These are phyloP conservation scores for Cordyceps militaris DNA, from an alignment of 2,329 filamentous ascomycete genomes.

Conservation along the genomic window DNA sequence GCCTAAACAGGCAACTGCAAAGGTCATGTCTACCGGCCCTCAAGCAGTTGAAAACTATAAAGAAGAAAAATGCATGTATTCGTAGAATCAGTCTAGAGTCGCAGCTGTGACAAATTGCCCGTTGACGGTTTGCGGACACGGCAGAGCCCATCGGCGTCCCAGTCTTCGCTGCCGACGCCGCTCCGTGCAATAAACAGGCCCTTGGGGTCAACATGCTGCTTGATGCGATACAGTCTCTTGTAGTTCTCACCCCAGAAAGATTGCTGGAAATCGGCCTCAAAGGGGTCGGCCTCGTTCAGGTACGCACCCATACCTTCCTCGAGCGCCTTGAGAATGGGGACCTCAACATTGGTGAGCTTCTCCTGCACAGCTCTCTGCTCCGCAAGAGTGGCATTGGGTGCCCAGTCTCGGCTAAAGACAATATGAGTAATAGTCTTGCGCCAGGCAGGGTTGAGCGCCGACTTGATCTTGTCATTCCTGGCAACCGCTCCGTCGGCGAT, in stretches of 20 bases:
- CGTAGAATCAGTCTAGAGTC: neutral
- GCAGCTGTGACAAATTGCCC: neutral
- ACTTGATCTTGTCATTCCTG: slow-evolving; percentile 22
- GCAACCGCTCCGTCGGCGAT: slow-evolving; percentile 14
- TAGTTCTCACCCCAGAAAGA: slow-evolving; percentile 32
- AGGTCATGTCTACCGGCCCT: neutral
- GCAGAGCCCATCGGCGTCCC: slow-evolving; percentile 19
- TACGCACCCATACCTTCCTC: slow-evolving; percentile 23
- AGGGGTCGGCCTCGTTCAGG: slow-evolving; percentile 28
- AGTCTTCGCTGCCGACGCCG: slow-evolving; percentile 32
- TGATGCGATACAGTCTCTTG: slow-evolving; percentile 26
- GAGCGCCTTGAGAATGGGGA: slow-evolving; percentile 19
- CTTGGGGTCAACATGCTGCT: slow-evolving; percentile 29
- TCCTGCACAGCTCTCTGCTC: slow-evolving; percentile 20
- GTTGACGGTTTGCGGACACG: neutral
- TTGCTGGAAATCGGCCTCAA: slow-evolving; percentile 29
- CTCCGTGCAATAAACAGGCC: slow-evolving; percentile 30
- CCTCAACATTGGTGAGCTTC: slow-evolving; percentile 23
- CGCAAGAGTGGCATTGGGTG: slow-evolving; percentile 19
- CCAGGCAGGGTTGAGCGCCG: slow-evolving; percentile 35
- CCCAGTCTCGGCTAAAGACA: slow-evolving; percentile 22
- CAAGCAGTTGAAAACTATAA: neutral
- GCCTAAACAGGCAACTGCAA: neutral
- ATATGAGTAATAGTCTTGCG: slow-evolving; percentile 31
- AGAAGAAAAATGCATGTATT: too few relatives aligned